Evolutionary conservation across 192 early-diverging fungal genomes (phyloP).

Genomic region (Umbelopsis sp.): DNA sequence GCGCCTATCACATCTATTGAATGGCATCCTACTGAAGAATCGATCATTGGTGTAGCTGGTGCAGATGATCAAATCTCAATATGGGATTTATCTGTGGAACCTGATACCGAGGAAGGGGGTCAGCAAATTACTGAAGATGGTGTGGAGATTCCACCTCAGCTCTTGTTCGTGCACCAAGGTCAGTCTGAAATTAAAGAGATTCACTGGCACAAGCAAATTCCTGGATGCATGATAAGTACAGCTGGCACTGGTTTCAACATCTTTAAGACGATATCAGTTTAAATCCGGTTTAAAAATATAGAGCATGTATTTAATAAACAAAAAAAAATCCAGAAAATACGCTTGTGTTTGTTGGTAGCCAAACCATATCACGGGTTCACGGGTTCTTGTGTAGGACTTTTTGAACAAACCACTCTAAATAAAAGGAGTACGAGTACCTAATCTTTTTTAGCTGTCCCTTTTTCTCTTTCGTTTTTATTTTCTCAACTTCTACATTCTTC

Average conservation of each 20-base stretch:
- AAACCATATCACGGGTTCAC: conserved; percentile 6
- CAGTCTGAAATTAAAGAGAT: conserved; percentile 94
- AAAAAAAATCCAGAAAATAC: not conserved
- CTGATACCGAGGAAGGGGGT: conserved; percentile 84
- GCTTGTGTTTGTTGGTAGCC: not conserved
- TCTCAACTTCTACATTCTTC: not conserved
- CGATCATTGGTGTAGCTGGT: conserved; percentile 86
- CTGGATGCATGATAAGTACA: conserved; percentile 89
- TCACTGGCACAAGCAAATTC: conserved; percentile 95
- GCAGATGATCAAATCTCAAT: conserved; percentile 96
- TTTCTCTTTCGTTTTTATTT: not conserved
- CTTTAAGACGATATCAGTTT: conserved; percentile 95
- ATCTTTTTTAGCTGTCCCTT: not conserved
- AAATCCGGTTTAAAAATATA: conserved; percentile 25
- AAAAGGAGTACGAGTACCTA: too few relatives aligned
- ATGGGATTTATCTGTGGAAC: conserved; percentile 98
- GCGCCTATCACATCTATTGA: conserved; percentile 93
- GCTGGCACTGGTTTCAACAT: conserved; percentile 91
- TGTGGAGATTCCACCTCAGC: conserved; percentile 88
- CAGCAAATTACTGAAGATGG: conserved; percentile 56
- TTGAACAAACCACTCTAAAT: too few relatives aligned
- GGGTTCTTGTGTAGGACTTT: too few relatives aligned
- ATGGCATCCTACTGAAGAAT: conserved; percentile 94
- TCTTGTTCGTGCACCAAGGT: conserved; percentile 94
- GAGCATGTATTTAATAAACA: not conserved